Percentiles rank a stretch among this genome's conserved stretches.
Evolutionary conservation across 768 basidiomycete genomes (phyloP).

Genomic region (Cubamyces lactineus): DNA sequence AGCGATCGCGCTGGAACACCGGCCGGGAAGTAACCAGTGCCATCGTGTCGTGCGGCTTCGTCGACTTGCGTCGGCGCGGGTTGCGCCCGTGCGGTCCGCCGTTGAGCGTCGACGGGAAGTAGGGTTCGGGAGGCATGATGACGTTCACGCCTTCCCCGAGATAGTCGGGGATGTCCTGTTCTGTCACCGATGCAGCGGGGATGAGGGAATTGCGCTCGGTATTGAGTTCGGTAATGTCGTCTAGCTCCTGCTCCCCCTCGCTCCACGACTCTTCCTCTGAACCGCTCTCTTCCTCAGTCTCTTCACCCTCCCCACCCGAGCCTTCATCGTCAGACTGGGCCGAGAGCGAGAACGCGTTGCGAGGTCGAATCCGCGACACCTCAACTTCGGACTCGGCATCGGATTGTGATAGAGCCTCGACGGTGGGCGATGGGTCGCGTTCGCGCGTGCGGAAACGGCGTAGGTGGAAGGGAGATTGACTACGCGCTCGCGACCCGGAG

Average conservation of each 20-base stretch:
- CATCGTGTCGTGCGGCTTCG: constrained; percentile 64
- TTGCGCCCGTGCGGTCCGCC: constrained; percentile 37
- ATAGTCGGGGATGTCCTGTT: constrained; percentile 72
- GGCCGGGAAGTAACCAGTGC: constrained; percentile 74
- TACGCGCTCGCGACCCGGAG: constrained; percentile 61
- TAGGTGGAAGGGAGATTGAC: constrained; percentile 80
- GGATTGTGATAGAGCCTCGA: constrained; percentile 57
- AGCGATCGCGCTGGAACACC: constrained; percentile 87
- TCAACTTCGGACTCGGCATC: constrained; percentile 67
- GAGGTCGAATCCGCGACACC: constrained; percentile 52
- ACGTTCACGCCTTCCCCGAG: constrained; percentile 93
- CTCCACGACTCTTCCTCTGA: constrained; percentile 58
- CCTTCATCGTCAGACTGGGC: constrained; percentile 69
- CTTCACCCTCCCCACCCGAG: constrained; percentile 43
- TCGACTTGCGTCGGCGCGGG: constrained; percentile 60
- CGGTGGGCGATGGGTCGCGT: constrained; percentile 53
- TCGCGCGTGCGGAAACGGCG: constrained; percentile 57
- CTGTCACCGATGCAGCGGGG: constrained; percentile 47
- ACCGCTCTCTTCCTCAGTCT: constrained; percentile 59
- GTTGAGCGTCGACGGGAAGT: constrained; percentile 77
- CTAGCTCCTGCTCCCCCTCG: constrained; percentile 65
- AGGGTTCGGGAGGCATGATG: constrained; percentile 80
- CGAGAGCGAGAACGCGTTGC: constrained; percentile 62
- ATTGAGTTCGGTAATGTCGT: constrained; percentile 84
- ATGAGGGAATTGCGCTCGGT: constrained; percentile 80